phyloP scores from a whole-genome alignment of 1,284 basidiomycete genomes.

The Cryptococcus sp. region DNA sequence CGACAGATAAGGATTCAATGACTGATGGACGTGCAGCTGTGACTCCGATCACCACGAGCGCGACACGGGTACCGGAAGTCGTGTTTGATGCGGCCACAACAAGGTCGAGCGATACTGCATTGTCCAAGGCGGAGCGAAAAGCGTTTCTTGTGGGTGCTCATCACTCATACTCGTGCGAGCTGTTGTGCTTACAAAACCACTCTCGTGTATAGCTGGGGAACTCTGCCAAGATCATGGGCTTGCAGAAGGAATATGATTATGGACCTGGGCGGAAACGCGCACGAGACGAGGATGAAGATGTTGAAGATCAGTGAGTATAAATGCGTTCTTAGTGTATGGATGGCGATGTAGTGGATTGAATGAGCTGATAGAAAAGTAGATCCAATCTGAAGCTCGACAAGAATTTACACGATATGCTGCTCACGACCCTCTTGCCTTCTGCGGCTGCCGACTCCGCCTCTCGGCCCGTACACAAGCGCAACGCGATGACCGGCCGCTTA shows the following conservation, averaged over 20 bases:
- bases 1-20: background rate
- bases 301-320: conserved; percentile 38
- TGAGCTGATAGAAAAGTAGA: conserved; percentile 13
- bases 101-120: background rate
- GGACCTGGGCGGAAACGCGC: conserved; percentile 22
- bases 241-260: conserved; percentile 28
- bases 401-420: conserved; percentile 51
- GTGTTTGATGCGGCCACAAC: conserved; percentile 37
- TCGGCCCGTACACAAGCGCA: conserved; percentile 50
- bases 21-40: background rate
- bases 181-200: background rate
- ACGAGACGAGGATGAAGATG: conserved; percentile 30
- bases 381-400: conserved; percentile 50
- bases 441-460: conserved; percentile 27
- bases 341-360: background rate
- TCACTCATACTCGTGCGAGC: background rate
- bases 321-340: no score
- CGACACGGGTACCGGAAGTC: conserved; percentile 41
- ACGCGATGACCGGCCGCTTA: conserved; percentile 43
- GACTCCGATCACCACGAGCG: background rate
- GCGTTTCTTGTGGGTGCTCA: conserved; percentile 44
- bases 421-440: conserved; percentile 46
- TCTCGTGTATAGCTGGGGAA: conserved; percentile 35
- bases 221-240: conserved; percentile 51
- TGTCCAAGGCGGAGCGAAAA: conserved; percentile 47